Percentiles rank a stretch among this genome's conserved stretches.
These are phyloP conservation scores for Zymoseptoria brevis DNA, from an alignment of 2,329 filamentous ascomycete species.

Conservation along the genomic window DNA sequence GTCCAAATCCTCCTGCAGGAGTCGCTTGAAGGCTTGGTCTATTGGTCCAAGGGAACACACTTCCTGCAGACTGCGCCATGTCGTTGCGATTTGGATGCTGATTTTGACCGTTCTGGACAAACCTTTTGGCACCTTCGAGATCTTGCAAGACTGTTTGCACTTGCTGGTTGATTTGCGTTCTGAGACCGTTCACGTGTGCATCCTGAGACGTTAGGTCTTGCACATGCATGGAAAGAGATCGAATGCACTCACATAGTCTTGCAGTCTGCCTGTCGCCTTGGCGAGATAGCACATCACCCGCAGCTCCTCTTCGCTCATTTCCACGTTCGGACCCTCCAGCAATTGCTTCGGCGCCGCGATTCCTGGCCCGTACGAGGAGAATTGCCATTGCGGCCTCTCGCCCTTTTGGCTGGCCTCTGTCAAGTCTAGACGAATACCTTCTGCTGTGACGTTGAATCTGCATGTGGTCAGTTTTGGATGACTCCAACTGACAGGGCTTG, in stretches of 20 bases:
- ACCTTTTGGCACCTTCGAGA: slow-evolving; percentile 63
- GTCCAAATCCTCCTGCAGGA: slow-evolving; percentile 22
- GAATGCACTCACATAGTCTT: slow-evolving; percentile 39
- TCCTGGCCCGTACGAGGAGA: slow-evolving; percentile 78
- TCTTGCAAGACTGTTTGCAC: slow-evolving; percentile 64
- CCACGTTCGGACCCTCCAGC: slow-evolving; percentile 66
- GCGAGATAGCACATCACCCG: slow-evolving; percentile 63
- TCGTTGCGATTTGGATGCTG: slow-evolving; percentile 62
- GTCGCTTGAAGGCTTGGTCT: slow-evolving; percentile 5
- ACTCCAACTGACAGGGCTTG: background rate
- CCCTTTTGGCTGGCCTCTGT: slow-evolving; percentile 50
- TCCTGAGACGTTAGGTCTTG: slow-evolving; percentile 4
- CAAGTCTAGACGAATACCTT: slow-evolving; percentile 43
- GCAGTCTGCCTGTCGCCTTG: slow-evolving; percentile 49
- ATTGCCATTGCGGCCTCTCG: slow-evolving; percentile 73
- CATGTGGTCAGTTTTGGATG: background rate
- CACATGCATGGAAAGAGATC: background rate
- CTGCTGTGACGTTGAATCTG: slow-evolving; percentile 49
- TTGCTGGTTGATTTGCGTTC: slow-evolving; percentile 18
- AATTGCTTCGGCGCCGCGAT: slow-evolving; percentile 70
- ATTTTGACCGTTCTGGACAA: slow-evolving; percentile 56
- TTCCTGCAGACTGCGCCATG: slow-evolving; percentile 7
- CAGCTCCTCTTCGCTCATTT: slow-evolving; percentile 85
- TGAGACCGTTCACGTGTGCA: slow-evolving; percentile 12
- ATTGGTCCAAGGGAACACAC: slow-evolving; percentile 3